A percentile compares a stretch with the other conserved stretches of the same genome.
Evolutionary conservation across 129 eudicot species (phyloP).

Genomic region (Ambrosia artemisiifolia): DNA sequence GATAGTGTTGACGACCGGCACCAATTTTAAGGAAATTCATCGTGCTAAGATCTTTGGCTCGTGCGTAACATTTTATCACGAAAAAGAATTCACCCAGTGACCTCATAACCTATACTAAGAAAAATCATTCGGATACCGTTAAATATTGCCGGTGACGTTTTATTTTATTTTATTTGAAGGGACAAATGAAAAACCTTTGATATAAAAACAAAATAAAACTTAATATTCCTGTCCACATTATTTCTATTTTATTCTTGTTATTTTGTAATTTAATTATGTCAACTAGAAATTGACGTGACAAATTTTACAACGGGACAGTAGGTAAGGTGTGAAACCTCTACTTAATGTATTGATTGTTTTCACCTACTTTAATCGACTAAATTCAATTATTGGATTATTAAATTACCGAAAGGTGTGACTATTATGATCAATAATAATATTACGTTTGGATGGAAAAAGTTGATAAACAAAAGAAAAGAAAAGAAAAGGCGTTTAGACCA

Average conservation of each 20-base stretch:
- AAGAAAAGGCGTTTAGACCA: conserved; percentile 9
- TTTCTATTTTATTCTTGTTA: background rate
- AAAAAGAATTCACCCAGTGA: too few relatives aligned
- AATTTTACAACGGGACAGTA: conserved; percentile 6
- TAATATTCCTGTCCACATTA: too few relatives aligned
- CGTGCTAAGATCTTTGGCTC: too few relatives aligned
- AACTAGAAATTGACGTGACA: conserved; percentile 2
- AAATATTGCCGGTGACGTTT: too few relatives aligned
- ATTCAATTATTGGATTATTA: background rate
- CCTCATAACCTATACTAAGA: too few relatives aligned
- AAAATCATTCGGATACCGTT: too few relatives aligned
- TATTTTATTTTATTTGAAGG: background rate
- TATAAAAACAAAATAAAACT: too few relatives aligned
- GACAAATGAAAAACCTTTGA: conserved; percentile 2
- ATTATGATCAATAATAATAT: background rate
- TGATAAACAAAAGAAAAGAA: background rate
- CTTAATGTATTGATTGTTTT: conserved; percentile 5
- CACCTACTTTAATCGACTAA: conserved; percentile 9
- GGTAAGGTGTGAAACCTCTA: conserved; percentile 22
- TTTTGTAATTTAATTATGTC: background rate
- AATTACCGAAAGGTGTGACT: background rate
- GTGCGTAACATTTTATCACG: too few relatives aligned
- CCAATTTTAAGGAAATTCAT: too few relatives aligned
- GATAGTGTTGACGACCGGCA: too few relatives aligned
- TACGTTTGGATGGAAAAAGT: too few relatives aligned